Percentiles rank a stretch among this genome's conserved stretches.
These are phyloP conservation scores for Daldinia sp. DNA, from an alignment of 2,329 filamentous ascomycete species.

Conservation along the genomic window DNA sequence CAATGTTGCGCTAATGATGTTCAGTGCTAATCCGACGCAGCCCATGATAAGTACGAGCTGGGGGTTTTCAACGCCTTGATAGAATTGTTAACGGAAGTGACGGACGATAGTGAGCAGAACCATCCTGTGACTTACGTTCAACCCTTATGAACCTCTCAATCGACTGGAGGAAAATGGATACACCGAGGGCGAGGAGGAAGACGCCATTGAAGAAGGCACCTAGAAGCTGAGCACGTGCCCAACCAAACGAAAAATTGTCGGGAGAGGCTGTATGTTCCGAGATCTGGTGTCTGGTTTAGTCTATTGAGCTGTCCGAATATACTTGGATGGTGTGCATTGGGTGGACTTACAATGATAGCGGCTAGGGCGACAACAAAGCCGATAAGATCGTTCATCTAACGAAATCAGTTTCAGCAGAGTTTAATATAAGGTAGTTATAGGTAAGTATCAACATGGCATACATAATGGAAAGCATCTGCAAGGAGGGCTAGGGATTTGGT, in stretches of 20 bases:
- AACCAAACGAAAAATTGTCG: conserved; percentile 76
- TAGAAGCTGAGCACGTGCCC: conserved; percentile 78
- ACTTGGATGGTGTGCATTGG: background rate
- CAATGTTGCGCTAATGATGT: conserved; percentile 74
- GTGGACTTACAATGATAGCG: conserved; percentile 68
- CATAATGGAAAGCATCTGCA: conserved; percentile 84
- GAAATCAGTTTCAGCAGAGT: conserved; percentile 11
- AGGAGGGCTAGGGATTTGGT: conserved; percentile 78
- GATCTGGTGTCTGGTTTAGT: conserved; percentile 57
- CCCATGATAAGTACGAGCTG: conserved; percentile 77
- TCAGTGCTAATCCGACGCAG: conserved; percentile 73
- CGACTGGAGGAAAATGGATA: conserved; percentile 80
- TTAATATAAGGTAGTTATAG: background rate
- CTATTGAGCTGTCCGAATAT: background rate
- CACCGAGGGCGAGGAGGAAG: conserved; percentile 76
- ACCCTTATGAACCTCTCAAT: conserved; percentile 76
- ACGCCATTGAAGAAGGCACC: conserved; percentile 86
- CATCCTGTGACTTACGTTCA: conserved; percentile 57
- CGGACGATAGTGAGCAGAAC: background rate
- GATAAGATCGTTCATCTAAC: conserved; percentile 73
- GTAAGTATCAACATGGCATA: conserved; percentile 53
- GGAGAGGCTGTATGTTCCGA: conserved; percentile 69
- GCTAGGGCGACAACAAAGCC: conserved; percentile 75
- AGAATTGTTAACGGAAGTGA: conserved; percentile 24
- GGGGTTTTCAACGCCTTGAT: conserved; percentile 71